Base-by-base conservation (phyloP, 176 grass and related monocot species). In the Miscanthus lutarioriparius region DNA sequence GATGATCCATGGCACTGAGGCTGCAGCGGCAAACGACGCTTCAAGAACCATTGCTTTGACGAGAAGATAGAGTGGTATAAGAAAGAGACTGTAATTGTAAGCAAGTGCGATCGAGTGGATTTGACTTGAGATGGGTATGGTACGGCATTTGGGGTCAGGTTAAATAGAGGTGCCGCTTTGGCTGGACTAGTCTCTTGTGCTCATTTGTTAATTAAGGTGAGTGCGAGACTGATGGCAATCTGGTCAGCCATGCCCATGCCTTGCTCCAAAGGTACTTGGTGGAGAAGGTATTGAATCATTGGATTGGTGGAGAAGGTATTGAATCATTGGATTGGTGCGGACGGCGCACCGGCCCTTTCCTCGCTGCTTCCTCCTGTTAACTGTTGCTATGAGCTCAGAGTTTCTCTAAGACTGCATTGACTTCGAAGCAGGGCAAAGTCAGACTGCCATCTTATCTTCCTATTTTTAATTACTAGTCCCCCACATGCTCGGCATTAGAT, bases 1-100 rank as follows among this genome's bases (percentile, higher is more conserved):
- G 86, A 82, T 23, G 86, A 36, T 86, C 90, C 86, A 88, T 69
- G n/a, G 39, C 37, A 72, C 28, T 8, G 22, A 22, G 38, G 68
- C 38, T 5, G n/a, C 35, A 13, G 67, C 67, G 9, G 68, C 68
- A 23, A 70, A 20, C 37, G 81, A 22, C 4, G 2, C 44, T 51
- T 17, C 72, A 75, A 75, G 45, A 75, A 51, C 72, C 72, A 75
- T 85, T 72, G 25, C 33, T 72, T 72, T 47, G 13, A 72, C 12
- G 70, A 27, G 6, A 23, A 72, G 39, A 53, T 47, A 4, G 17
- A 14, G 22, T 44, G 2, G 23, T 25, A 10, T 26, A 20, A 74
- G 43, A 19, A 74, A 74, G 25, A 19, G 25, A 10, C 0, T 49
- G 71, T 48, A 6, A 17, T 9, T 7, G 20, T 19, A 28, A 17